Conservation (phyloP, 23 red algal species). For the Pyropia yezoensis region DNA sequence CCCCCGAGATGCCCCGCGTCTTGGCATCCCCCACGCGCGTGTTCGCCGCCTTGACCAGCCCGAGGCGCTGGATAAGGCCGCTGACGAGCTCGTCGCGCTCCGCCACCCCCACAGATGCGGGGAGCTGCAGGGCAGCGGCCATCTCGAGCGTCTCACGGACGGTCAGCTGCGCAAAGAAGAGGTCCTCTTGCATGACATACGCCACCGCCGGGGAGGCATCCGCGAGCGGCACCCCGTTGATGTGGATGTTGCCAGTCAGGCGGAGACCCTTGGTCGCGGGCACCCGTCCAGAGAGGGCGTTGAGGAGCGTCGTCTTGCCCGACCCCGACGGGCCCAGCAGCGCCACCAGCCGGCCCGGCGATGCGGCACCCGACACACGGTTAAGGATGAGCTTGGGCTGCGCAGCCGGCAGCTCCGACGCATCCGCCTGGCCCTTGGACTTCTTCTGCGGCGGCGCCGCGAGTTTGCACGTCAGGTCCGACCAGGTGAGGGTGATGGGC, state of each 20-base stretch:
- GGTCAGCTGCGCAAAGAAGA: constrained; percentile 92
- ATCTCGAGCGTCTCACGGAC: constrained; percentile 80
- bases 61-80: constrained; percentile 52
- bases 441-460: too few species aligned
- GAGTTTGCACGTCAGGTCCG: too few species aligned
- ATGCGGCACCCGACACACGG: constrained; percentile 35
- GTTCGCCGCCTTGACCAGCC: constrained; percentile 35
- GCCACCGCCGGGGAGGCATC: constrained; percentile 17
- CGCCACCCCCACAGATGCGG: constrained; percentile 11
- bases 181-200: constrained; percentile 79
- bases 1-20: constrained; percentile 77
- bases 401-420: neutral
- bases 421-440: too few species aligned
- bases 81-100: constrained; percentile 49
- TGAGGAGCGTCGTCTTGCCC: constrained; percentile 90
- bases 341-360: constrained; percentile 65
- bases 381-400: constrained; percentile 15
- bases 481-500: too few species aligned
- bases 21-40: constrained; percentile 76
- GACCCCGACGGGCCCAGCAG: constrained; percentile 81
- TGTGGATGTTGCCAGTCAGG: constrained; percentile 19
- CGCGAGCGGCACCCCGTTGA: constrained; percentile 44
- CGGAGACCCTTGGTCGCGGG: constrained; percentile 8
- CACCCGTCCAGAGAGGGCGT: constrained; percentile 64
- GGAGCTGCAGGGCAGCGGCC: constrained; percentile 55